phyloP scores from a whole-genome alignment of 2,329 filamentous ascomycete genomes.

The Diaporthe ilicicola region DNA sequence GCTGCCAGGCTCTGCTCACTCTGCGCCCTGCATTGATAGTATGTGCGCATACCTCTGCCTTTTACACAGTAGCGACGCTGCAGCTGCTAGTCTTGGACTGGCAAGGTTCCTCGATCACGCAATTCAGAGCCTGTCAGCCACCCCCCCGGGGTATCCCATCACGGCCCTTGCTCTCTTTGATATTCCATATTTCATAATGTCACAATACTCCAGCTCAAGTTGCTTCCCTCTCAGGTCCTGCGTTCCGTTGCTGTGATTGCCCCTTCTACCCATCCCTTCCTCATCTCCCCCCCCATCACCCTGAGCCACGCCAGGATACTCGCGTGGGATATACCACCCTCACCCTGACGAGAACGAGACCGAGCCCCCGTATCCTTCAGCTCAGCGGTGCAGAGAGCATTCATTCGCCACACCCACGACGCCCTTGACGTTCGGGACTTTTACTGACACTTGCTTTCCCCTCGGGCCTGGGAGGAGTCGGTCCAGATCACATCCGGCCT shows the following conservation, averaged over 20 bases:
- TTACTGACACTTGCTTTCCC: not conserved
- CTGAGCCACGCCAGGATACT: slow-evolving; percentile 7
- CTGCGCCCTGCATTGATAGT: not conserved
- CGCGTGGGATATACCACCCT: slow-evolving; percentile 11
- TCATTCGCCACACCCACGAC: not conserved
- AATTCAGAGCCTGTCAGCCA: slow-evolving; percentile 34
- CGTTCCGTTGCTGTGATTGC: slow-evolving; percentile 15
- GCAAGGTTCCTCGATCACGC: slow-evolving; percentile 37
- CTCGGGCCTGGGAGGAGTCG: slow-evolving; percentile 10
- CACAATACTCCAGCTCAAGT: slow-evolving; percentile 28
- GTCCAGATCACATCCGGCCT: not conserved
- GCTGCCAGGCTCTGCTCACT: slow-evolving; percentile 5
- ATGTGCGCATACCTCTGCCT: not conserved
- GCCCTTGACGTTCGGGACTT: slow-evolving; percentile 6
- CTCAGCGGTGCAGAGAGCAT: not conserved
- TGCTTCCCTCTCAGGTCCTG: slow-evolving; percentile 22
- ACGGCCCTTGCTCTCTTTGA: slow-evolving; percentile 31
- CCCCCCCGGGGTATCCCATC: slow-evolving; percentile 30
- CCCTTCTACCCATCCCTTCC: slow-evolving; percentile 23
- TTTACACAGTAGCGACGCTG: not conserved
- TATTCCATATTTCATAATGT: slow-evolving; percentile 28
- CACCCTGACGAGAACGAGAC: not conserved
- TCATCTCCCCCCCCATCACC: not conserved
- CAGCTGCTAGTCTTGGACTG: slow-evolving; percentile 33
- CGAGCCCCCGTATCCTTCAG: slow-evolving; percentile 5